Conservation (phyloP, 495 filamentous ascomycete species). For the Hypoxylon trugodes region DNA sequence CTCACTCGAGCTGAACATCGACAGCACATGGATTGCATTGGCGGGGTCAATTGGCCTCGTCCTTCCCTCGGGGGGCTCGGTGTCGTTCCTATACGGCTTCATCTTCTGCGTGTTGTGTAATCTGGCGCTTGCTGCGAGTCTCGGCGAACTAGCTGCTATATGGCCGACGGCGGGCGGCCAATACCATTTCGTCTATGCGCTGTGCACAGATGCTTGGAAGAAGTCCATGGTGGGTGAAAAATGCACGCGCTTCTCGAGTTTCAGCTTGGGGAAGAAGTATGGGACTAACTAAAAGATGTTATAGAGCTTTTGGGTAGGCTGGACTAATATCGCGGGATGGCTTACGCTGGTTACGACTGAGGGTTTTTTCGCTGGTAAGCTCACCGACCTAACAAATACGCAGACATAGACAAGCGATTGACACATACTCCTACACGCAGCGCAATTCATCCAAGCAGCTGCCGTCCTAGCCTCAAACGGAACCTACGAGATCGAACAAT, state of each 20-base stretch:
- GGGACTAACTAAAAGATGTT: constrained; percentile 10
- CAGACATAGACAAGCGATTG: neutral
- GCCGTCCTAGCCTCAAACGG: constrained; percentile 45
- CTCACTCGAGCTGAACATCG: neutral
- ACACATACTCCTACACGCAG: constrained; percentile 9
- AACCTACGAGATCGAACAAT: constrained; percentile 41
- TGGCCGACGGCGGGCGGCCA: constrained; percentile 64
- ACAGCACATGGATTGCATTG: constrained; percentile 48
- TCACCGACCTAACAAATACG: neutral
- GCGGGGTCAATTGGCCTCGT: constrained; percentile 48
- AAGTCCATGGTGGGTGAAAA: constrained; percentile 36
- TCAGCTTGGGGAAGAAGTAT: neutral
- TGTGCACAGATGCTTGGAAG: constrained; percentile 47
- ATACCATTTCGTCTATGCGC: constrained; percentile 58
- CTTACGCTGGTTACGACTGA: constrained; percentile 50
- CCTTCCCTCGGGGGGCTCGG: constrained; percentile 45
- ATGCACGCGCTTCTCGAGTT: neutral
- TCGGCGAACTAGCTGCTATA: constrained; percentile 60
- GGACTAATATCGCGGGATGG: constrained; percentile 53
- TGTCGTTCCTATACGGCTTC: constrained; percentile 47
- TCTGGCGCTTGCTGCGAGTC: constrained; percentile 53
- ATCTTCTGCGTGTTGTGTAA: constrained; percentile 53
- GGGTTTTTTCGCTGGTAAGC: constrained; percentile 47
- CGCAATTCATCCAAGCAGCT: constrained; percentile 47
- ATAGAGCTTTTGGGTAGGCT: constrained; percentile 49